phyloP scores from a whole-genome alignment of 164 flowering plant species.

The Nymphaea thermarum region DNA sequence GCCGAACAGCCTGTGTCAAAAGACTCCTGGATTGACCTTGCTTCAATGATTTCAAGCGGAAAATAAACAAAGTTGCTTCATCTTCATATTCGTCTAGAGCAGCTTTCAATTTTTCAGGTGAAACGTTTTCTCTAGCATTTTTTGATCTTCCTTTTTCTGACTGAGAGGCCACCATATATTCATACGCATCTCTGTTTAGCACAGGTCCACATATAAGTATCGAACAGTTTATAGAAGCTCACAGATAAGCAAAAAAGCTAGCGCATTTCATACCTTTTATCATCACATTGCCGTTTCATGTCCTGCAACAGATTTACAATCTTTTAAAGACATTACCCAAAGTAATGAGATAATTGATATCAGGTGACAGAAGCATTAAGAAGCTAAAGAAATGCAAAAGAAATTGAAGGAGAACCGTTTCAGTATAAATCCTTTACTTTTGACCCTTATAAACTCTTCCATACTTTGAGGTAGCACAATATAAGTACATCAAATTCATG shows the following conservation, averaged over 20 bases:
- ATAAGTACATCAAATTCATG: no score
- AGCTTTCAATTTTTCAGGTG: conserved; percentile 41
- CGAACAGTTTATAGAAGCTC: background rate
- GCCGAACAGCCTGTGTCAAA: conserved; percentile 90
- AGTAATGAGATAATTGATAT: no score
- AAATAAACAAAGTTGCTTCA: conserved; percentile 71
- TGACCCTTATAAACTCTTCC: no score
- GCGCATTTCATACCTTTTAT: conserved; percentile 47
- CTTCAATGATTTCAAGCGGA: conserved; percentile 79
- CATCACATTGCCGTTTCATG: conserved; percentile 90
- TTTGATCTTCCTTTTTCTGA: conserved; percentile 57
- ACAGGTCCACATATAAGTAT: background rate
- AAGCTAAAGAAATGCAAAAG: no score
- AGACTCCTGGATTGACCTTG: conserved; percentile 88
- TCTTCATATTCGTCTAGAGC: conserved; percentile 77
- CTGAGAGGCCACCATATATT: conserved; percentile 36
- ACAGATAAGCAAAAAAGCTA: background rate
- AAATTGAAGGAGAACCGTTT: no score
- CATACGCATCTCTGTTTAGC: conserved; percentile 43
- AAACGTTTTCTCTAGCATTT: conserved; percentile 37
- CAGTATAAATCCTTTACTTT: no score
- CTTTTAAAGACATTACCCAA: background rate
- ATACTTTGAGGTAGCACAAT: no score
- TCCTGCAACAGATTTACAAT: conserved; percentile 37
- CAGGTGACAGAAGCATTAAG: no score